These are phyloP conservation scores for Verticillium nonalfalfae DNA, from an alignment of 2,329 filamentous ascomycete genomes.

Conservation along the genomic window DNA sequence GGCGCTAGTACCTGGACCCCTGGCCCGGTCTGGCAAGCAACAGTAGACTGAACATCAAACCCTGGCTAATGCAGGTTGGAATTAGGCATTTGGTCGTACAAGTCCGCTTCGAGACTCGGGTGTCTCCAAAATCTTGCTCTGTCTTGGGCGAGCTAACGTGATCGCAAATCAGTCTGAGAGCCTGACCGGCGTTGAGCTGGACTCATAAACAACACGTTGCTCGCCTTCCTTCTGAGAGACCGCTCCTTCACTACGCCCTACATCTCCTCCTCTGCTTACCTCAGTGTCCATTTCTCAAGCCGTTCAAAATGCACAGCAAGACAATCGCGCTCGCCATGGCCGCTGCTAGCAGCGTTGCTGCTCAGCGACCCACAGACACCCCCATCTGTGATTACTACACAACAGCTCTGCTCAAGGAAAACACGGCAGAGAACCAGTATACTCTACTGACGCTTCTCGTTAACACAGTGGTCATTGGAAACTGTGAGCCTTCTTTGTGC, in stretches of 20 bases:
- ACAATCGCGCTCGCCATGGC: conserved; percentile 16
- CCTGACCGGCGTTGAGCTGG: neutral
- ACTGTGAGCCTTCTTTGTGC: conserved; percentile 32
- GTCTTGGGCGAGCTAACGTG: neutral
- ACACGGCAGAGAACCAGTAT: conserved; percentile 52
- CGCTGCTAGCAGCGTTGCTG: conserved; percentile 18
- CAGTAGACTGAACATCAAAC: neutral
- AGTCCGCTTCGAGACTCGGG: neutral
- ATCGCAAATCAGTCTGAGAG: neutral
- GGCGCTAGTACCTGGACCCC: neutral
- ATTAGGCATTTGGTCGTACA: neutral
- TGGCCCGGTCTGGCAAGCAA: neutral
- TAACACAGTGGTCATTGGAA: conserved; percentile 59
- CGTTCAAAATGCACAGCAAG: conserved; percentile 18
- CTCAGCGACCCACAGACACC: conserved; percentile 40
- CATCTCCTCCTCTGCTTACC: too few relatives aligned
- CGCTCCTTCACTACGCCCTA: neutral
- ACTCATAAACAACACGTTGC: neutral
- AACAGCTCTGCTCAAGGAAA: conserved; percentile 49
- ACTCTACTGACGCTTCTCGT: conserved; percentile 50
- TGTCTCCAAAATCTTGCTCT: neutral
- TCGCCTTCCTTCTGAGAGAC: neutral
- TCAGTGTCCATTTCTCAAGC: neutral
- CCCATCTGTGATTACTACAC: conserved; percentile 61
- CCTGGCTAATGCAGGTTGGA: neutral